These are phyloP conservation scores for Oryza australiensis DNA, from an alignment of 176 grass and related monocot genomes.

Conservation along the genomic window DNA sequence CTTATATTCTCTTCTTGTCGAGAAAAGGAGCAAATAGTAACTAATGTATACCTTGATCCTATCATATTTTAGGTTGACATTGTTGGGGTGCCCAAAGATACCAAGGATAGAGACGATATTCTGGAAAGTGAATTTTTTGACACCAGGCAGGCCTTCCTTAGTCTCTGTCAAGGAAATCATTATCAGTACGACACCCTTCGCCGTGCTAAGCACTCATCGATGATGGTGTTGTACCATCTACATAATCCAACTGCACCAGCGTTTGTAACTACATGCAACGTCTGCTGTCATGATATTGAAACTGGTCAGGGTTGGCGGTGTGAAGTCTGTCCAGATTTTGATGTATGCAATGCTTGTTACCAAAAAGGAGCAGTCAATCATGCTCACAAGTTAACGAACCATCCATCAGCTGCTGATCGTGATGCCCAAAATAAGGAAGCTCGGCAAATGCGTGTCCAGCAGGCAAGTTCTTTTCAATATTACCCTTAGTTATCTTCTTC, in stretches of 20 bases:
- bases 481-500: slow-evolving; percentile 12
- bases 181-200: slow-evolving; percentile 99
- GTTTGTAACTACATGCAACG: slow-evolving; percentile 93
- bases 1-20: not conserved
- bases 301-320: slow-evolving; percentile 98
- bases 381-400: slow-evolving; percentile 89
- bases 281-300: slow-evolving; percentile 93
- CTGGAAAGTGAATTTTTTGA: slow-evolving; percentile 99
- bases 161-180: slow-evolving; percentile 99
- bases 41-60: slow-evolving; percentile 23
- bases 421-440: slow-evolving; percentile 98
- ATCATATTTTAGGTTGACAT: slow-evolving; percentile 74
- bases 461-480: slow-evolving; percentile 56
- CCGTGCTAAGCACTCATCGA: slow-evolving; percentile 97
- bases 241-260: slow-evolving; percentile 98
- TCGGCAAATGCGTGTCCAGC: slow-evolving; percentile 83
- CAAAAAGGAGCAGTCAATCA: slow-evolving; percentile 85
- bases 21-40: slow-evolving; percentile 11
- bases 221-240: slow-evolving; percentile 99
- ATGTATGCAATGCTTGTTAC: slow-evolving; percentile 91
- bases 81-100: slow-evolving; percentile 63
- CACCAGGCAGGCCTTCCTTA: slow-evolving; percentile 93
- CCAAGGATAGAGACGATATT: slow-evolving; percentile 97
- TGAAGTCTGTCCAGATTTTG: slow-evolving; percentile 96
- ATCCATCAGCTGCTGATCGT: slow-evolving; percentile 77